Base-by-base conservation (phyloP, 345 rosid genomes). In the Rubroshorea leprosula region DNA sequence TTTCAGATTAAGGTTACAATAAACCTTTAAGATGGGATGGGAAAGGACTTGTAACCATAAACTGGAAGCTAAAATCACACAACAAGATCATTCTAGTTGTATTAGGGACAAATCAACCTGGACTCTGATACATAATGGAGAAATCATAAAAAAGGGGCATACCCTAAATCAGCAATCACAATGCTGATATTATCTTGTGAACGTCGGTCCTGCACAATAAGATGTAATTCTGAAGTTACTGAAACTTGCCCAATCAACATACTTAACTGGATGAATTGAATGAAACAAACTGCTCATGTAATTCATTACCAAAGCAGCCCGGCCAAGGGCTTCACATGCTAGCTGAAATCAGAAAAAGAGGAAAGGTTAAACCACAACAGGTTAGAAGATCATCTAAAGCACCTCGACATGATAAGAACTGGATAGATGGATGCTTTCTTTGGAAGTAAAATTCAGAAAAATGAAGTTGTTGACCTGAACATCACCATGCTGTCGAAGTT, bases 291-390 rank as follows among this genome's bases (percentile, higher is more conserved):
- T n/a, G n/a, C n/a, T 11, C 4, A 17, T 51, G 52, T 18, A 60
- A 55, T 49, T 60, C 55, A 51, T 77, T 85, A 88, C 98, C 90
- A 86, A 54, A 55, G 95, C 96, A 45, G 78, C 74, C 61, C 67
- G 80, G 5, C 84, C 93, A 43, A 92, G 98, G 51, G 89, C 78
- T 77, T 92, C 95, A 56, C 90, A 84, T 60, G 96, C 96, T 69
- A 80, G 73, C 96, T 88, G 90, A 66, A 69, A 69, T 48, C 54
- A 46, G 74, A 52, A 54, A n/a, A 58, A 24, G 61, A 60, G 23
- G 53, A 69, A 51, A 25, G 24, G 66, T 25, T 69, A 22, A 23
- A 22, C 13, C 18, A 21, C 60, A 26, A n/a, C 38, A 6, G 21
- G 39, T 52, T 18, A 26, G 7, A 27, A 41, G 11, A 53, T 54